phyloP scores from a whole-genome alignment of 345 rosid genomes.

The Rubroshorea leprosula region DNA sequence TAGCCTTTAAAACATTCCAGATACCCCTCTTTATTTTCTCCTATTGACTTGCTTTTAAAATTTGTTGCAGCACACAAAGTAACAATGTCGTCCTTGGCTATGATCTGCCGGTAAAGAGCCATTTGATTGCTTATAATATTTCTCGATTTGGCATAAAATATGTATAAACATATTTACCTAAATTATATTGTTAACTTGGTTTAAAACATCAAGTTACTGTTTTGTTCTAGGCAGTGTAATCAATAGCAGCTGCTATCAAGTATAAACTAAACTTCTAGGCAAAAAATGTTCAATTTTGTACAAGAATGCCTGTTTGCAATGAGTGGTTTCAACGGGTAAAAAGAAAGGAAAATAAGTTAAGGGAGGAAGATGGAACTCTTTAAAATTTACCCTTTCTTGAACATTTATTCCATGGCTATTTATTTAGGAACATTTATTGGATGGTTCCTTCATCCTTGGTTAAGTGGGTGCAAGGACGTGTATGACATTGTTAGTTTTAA shows the following conservation, averaged over 20 bases:
- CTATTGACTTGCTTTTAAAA: constrained; percentile 16
- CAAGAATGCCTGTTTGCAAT: background rate
- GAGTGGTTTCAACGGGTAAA: background rate
- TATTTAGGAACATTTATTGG: background rate
- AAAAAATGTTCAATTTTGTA: background rate
- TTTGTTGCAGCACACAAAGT: constrained; percentile 59
- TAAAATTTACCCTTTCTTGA: background rate
- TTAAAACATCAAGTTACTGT: background rate
- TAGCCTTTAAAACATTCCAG: constrained; percentile 3
- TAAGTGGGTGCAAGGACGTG: background rate
- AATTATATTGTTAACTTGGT: background rate
- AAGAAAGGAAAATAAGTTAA: background rate
- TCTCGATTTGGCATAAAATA: background rate
- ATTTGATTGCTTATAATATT: background rate
- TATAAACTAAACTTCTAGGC: too few relatives aligned
- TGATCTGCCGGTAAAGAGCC: constrained; percentile 57
- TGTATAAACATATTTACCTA: background rate
- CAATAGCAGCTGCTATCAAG: too few relatives aligned
- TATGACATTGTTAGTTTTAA: background rate
- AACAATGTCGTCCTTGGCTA: constrained; percentile 57
- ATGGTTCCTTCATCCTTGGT: background rate
- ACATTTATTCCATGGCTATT: background rate
- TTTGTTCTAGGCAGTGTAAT: background rate
- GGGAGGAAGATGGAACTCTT: background rate
- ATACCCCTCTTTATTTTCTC: constrained; percentile 2